Base-by-base conservation (phyloP, 495 filamentous ascomycete genomes). In the Penicillium soppii region DNA sequence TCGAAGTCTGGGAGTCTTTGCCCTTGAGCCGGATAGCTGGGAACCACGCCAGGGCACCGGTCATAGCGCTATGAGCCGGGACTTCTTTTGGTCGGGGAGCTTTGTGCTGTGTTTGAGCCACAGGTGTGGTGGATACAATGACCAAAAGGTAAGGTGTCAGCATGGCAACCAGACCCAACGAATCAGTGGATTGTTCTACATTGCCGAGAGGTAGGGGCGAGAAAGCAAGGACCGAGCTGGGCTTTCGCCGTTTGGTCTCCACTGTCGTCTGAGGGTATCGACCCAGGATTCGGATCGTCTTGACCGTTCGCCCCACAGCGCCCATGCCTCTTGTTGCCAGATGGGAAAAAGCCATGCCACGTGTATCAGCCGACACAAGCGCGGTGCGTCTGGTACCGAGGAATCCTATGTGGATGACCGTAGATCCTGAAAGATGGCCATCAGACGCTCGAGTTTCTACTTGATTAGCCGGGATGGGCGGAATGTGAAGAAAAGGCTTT, bases 281-380 rank as follows among this genome's bases (percentile, higher is more conserved):
- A 15, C 94, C 94, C 29, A 99, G 72, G 38, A 97, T 91, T 52
- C 95, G 81, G 8, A 87, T 91, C 7, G 90, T 92, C 69, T 90
- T 96, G 47, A 99, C 88, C 1, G 82, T 86, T 54, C 94, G 83
- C 9, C 83, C 90, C 29, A 97, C 78, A 20, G 91, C 80, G 7
- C 95, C 92, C 54, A 92, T 86, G 16, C 94, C 94, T 54, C 94
- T 75, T 12, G 91, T 96, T 22, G 94, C 95, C 25, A 97, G 78
- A 68, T 97, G 95, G 6, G 95, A 96, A 65, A 99, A 99, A 7
- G 92, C 92, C 94, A 99, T 97, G 37, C 94, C 94, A 32, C 82
- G 80, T 59, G 92, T 90, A 66, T 99, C 91, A 1, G 92, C 92
- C n/a, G 94, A 99, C 21, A 96, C 90, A n/a, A 99, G 73, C 32